Evolutionary conservation across 2,329 filamentous ascomycete species (phyloP), one percentile per base, ranked within the genome.

Genomic region (Chaetomiaceae sp.): DNA sequence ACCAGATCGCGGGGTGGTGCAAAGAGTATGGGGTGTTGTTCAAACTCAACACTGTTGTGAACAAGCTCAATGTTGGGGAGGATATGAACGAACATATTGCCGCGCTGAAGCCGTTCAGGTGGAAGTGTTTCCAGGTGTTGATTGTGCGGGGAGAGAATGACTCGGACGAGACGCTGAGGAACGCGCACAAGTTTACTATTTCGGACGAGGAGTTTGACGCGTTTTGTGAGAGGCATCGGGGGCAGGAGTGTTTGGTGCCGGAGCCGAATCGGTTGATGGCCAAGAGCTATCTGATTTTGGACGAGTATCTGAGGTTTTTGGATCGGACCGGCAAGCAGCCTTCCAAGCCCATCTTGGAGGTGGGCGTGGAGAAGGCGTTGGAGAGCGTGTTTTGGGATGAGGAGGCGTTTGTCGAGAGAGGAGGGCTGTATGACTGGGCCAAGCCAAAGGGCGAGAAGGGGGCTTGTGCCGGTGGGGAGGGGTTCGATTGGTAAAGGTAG

Each of bases 31-130:
- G 71, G 1, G 73, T 81, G 62, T 77, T 73, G 64, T 81, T 82
- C 69, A 82, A 82, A 68, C 62, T 82, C 47, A 82, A 82, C 65
- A 81, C 79, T 0, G 78, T 82, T 0, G 72, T 82, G 3, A 74
- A 72, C 60, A 65, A 59, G 2, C 64, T 73, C 46, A 81, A 81
- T 58, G 75, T 66, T 63, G 48, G 73, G 2, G 78, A 82, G 62
- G 74, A 78, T 56, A 79, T 78, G 75, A 69, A 66, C 37, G 59
- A 53, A 14, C 61, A 57, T 4, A 69, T 81, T 7, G 51, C 60
- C 14, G 38, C 59, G 36, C 64, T 82, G 11, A 61, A 64, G 4
- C 78, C 78, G 2, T 79, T 78, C 54, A 72, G 79, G 0, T 82
- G 78, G 78, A 81, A 81, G 61, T 72, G 69, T 25, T 83, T 82